Evolutionary conservation across 371 early-diverging fungal species (phyloP).

Genomic region (Apophysomyces sp.): DNA sequence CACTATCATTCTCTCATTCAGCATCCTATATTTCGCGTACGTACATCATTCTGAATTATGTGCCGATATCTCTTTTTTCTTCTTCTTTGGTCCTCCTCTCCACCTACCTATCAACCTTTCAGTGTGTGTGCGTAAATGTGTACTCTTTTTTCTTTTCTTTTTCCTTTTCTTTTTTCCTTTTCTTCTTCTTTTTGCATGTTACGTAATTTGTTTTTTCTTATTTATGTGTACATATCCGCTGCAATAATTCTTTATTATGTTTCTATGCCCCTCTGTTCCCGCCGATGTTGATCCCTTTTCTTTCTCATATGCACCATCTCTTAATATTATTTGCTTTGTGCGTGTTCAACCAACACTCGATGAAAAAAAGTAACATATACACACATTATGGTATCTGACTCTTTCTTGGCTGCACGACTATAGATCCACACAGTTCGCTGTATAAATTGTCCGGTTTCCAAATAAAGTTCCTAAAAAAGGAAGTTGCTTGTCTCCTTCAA

Average conservation of each 20-base stretch:
- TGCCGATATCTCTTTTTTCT: not conserved
- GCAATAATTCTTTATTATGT: conserved; percentile 3
- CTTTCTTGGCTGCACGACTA: not conserved
- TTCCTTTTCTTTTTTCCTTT: not conserved
- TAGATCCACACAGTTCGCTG: not conserved
- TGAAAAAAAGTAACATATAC: not conserved
- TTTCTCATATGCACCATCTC: conserved; percentile 1
- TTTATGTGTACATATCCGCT: not conserved
- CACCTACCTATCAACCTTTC: not conserved
- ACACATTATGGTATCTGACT: no score
- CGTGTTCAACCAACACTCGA: not conserved
- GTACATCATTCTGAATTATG: not conserved
- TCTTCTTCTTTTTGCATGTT: not conserved
- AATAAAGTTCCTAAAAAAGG: not conserved
- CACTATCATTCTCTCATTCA: not conserved
- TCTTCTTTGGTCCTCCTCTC: not conserved
- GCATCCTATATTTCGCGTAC: not conserved
- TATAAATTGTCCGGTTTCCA: not conserved
- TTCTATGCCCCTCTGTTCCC: conserved; percentile 3
- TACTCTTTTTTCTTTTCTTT: not conserved
- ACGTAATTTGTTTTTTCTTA: not conserved
- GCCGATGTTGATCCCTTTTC: not conserved
- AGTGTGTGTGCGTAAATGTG: conserved; percentile 3
- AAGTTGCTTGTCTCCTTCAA: not conserved
- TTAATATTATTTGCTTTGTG: conserved; percentile 4